These are phyloP conservation scores for Plasmodiophora brassicae DNA, from an alignment of 208 protist genomes.

Conservation along the genomic window DNA sequence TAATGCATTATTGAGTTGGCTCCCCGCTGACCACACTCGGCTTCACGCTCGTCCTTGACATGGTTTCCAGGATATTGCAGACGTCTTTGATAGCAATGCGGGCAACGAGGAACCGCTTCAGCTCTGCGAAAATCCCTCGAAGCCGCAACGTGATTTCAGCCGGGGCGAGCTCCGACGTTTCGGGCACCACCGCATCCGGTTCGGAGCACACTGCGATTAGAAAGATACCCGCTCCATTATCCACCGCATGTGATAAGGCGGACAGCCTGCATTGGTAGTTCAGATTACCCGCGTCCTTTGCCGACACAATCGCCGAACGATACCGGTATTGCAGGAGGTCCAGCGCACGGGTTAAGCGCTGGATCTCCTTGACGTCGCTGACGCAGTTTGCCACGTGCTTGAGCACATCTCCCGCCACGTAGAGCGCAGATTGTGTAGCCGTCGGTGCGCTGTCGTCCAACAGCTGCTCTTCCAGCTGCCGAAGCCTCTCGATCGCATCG, in stretches of 20 bases:
- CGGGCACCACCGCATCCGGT: not conserved
- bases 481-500: not conserved
- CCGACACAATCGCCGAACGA: not conserved
- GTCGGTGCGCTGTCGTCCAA: not conserved
- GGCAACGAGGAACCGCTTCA: too few species aligned
- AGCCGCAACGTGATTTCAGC: too few species aligned
- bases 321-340: not conserved
- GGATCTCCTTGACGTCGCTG: not conserved
- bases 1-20: too few species aligned
- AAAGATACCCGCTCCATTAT: not conserved
- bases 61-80: too few species aligned
- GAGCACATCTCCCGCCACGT: not conserved
- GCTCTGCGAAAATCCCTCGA: too few species aligned
- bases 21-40: too few species aligned
- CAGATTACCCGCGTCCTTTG: not conserved
- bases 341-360: not conserved
- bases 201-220: not conserved
- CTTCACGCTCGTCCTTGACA: too few species aligned
- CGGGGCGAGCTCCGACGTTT: too few species aligned
- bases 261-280: not conserved
- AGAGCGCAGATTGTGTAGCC: not conserved
- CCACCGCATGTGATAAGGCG: not conserved
- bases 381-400: constrained; percentile 16
- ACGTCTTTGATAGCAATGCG: too few species aligned
- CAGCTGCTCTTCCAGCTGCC: not conserved